Evolutionary conservation across 2,329 filamentous ascomycete species (phyloP).

Genomic region (Monosporascus sp.): DNA sequence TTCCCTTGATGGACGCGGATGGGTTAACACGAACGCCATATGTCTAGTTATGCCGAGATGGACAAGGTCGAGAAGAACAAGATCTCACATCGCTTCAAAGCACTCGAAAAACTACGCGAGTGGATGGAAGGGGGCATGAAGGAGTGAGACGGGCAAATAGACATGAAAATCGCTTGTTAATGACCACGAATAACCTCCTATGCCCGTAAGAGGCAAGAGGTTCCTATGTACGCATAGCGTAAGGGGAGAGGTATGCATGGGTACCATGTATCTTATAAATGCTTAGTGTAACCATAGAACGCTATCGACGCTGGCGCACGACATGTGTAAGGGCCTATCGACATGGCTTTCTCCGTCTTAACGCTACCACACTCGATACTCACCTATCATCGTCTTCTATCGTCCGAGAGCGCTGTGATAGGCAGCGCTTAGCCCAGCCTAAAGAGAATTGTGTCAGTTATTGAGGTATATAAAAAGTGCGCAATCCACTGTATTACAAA

Average conservation of each 20-base stretch:
- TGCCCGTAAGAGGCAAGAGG: too few species aligned
- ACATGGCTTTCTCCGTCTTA: too few species aligned
- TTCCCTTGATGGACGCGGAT: background rate
- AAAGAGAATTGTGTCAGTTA: background rate
- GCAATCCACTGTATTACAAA: background rate
- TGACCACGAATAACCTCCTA: too few species aligned
- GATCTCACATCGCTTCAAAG: constrained; percentile 85
- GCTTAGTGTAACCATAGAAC: too few species aligned
- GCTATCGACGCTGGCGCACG: too few species aligned
- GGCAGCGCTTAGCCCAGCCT: background rate
- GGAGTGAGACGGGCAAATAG: constrained; percentile 3
- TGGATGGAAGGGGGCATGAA: constrained; percentile 57
- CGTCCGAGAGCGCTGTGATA: background rate
- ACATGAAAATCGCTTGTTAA: background rate
- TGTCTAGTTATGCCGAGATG: constrained; percentile 80
- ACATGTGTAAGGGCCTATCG: too few species aligned
- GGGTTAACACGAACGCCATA: constrained; percentile 1
- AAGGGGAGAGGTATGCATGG: too few species aligned
- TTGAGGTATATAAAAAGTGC: too few species aligned
- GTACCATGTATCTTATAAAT: too few species aligned
- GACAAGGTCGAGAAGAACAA: constrained; percentile 80
- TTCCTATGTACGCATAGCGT: too few species aligned
- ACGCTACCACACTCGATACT: too few species aligned
- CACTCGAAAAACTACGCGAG: constrained; percentile 76
- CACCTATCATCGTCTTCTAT: too few species aligned